Percentiles rank a stretch among this genome's conserved stretches.
These are phyloP conservation scores for Volvox africanus DNA, from an alignment of 139 green algal species.

Conservation along the genomic window DNA sequence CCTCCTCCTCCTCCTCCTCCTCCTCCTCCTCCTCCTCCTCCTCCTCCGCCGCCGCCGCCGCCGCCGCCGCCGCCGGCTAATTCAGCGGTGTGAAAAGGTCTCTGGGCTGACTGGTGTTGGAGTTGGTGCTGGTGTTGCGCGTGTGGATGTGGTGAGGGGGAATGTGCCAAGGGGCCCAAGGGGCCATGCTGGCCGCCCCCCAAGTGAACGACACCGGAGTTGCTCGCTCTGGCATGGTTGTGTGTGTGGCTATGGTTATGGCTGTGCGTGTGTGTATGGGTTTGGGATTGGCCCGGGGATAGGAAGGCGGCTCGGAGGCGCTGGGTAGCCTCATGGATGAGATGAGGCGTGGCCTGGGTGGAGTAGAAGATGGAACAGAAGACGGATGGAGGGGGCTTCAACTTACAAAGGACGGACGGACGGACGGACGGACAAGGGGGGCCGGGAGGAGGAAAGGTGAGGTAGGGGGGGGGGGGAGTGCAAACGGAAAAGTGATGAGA, in stretches of 20 bases:
- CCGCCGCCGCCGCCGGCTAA: too few species aligned
- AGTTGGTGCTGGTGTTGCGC: background rate
- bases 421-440: background rate
- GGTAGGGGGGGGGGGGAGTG: too few species aligned
- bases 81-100: background rate
- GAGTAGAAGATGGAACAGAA: background rate
- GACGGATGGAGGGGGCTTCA: background rate
- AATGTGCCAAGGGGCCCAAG: background rate
- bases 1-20: too few species aligned
- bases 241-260: background rate
- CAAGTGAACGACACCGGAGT: background rate
- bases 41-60: too few species aligned
- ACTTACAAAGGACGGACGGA: background rate
- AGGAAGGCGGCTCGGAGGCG: slow-evolving; percentile 20
- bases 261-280: background rate
- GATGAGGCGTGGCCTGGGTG: background rate
- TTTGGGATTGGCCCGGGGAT: slow-evolving; percentile 1
- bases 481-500: too few species aligned
- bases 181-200: background rate
- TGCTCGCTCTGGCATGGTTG: background rate
- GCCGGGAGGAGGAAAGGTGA: background rate
- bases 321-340: background rate
- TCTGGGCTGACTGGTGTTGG: background rate
- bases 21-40: background rate
- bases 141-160: background rate